Conservation (phyloP, 139 green algal genomes). For the Protoeuglena noctilucae region DNA sequence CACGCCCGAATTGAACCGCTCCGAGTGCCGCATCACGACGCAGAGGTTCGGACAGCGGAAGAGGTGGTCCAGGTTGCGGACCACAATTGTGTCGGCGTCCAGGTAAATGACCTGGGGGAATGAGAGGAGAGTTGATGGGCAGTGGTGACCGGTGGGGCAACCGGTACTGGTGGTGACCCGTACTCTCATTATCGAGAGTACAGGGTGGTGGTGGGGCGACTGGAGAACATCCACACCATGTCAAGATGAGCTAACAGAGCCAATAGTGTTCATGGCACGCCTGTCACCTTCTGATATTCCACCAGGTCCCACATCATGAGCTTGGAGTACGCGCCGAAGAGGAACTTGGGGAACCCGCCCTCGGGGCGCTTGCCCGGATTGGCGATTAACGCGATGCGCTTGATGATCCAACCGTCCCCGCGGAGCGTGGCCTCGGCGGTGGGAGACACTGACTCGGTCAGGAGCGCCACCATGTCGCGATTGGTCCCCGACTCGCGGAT, state of each 20-base stretch:
- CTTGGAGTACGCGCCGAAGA: slow-evolving; percentile 64
- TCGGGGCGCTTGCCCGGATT: slow-evolving; percentile 33
- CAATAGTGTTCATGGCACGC: too few species aligned
- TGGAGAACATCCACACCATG: neutral
- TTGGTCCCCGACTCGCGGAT: slow-evolving; percentile 29
- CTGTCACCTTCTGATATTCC: slow-evolving; percentile 34
- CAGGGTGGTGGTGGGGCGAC: too few species aligned
- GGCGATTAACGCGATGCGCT: slow-evolving; percentile 17
- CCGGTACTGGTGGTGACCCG: too few species aligned
- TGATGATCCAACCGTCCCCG: slow-evolving; percentile 35
- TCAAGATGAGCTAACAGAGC: neutral
- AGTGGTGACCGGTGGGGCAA: too few species aligned
- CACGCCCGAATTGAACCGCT: slow-evolving; percentile 58
- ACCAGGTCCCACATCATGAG: slow-evolving; percentile 50
- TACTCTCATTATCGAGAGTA: too few species aligned
- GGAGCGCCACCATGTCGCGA: slow-evolving; percentile 32
- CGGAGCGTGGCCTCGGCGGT: slow-evolving; percentile 13
- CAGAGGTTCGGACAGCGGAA: slow-evolving; percentile 58
- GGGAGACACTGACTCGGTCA: slow-evolving; percentile 18
- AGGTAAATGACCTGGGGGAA: slow-evolving; percentile 59
- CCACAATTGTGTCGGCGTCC: slow-evolving; percentile 50
- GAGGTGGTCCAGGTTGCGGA: slow-evolving; percentile 36
- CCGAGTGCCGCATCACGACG: slow-evolving; percentile 42
- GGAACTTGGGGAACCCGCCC: slow-evolving; percentile 23
- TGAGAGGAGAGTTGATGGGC: too few species aligned